Evolutionary conservation across 1,284 basidiomycete genomes (phyloP), one percentile per base, ranked within the genome.

Genomic region (Sanghuangporus sanghuang): DNA sequence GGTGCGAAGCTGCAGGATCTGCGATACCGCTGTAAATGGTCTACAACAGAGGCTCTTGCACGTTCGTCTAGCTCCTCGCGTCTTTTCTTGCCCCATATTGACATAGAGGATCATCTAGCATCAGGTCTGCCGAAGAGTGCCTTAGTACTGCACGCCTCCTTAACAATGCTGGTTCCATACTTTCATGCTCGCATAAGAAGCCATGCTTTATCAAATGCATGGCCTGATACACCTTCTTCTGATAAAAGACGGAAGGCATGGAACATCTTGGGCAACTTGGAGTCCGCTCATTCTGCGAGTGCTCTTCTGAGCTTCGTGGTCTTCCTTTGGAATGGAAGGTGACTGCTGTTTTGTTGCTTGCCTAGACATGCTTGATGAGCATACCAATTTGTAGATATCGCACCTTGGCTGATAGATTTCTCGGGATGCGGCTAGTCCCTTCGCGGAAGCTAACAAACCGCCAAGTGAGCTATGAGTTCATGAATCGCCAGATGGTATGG

Each of bases 401-500:
- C 0, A 92, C 93, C 6, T 74, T 96, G 21, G 79, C 89, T 12
- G 95, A 98, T 73, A 81, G 97, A 49, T 64, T 96, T 14, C 79
- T 98, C n/a, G 78, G 81, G 16, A 84, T 99, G 78, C 80, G 83
- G 32, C 83, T 98, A 2, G 83, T 90, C 0, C 92, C 96, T 8
- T 83, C 92, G 0, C 83, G 85, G 44, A 78, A 84, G 56, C 82
- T 89, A 38, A 81, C 90, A 57, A 87, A 86, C 66, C 85, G 92
- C 14, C 90, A 96, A 71, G 92, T 99, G 58, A 96, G 93, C 70
- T 99, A 98, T 75, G 97, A 99, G 73, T 99, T 96, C 72, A 94
- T 99, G 89, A 98, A 99, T 71, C 90, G 97, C 63, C 97, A 99
- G 76, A 92, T 99, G 81, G 96, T 99, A 60, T 99, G 97, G 97